Base-by-base conservation (phyloP, 495 filamentous ascomycete species). In the Wilcoxina mikolae region DNA sequence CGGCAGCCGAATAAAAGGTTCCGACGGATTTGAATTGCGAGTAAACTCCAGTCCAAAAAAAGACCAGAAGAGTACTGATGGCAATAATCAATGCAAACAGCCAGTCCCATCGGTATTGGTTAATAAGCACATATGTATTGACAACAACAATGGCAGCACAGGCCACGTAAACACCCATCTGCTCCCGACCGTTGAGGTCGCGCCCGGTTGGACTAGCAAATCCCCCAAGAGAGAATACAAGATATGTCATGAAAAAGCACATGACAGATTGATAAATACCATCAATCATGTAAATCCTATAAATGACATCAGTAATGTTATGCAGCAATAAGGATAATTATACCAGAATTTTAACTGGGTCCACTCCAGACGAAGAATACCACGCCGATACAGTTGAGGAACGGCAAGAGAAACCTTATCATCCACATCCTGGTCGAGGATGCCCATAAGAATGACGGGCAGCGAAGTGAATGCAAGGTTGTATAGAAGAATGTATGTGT, bases 71-170 rank as follows among this genome's bases (percentile, higher is more conserved):
- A 56, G 82, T 82, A 69, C 88, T 94, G 65, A 95, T 75, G 44
- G 64, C 65, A 26, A 88, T 81, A 60, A 94, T 81, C 64, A 95
- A 72, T 11, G 85, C 61, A 58, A 89, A 86, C 61, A 96, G 72
- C 90, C 90, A 96, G 68, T 99, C 93, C 93, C 93, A 96, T 54
- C 88, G 76, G 68, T 91, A 96, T 3, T 84, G 89, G 68, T 99
- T 99, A 71, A 99, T 76, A 58, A 96, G 71, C 60, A 99, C 83
- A 72, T 96, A 99, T 52, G 80, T 66, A 65, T 99, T 99, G 70
- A 94, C 91, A 41, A 81, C 81, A 60, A 94, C 72, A 42, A 93
- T 79, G 12, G 85, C 78, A 48, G 82, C 84, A 48, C 80, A 76
- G 2, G 79, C 87, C 52, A 95, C 77, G 61, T 87, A 86, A 49